A percentile compares a stretch with the other conserved stretches of the same genome.
phyloP scores from a whole-genome alignment of 163 green algal species.

The Scenedesmus sp. region DNA sequence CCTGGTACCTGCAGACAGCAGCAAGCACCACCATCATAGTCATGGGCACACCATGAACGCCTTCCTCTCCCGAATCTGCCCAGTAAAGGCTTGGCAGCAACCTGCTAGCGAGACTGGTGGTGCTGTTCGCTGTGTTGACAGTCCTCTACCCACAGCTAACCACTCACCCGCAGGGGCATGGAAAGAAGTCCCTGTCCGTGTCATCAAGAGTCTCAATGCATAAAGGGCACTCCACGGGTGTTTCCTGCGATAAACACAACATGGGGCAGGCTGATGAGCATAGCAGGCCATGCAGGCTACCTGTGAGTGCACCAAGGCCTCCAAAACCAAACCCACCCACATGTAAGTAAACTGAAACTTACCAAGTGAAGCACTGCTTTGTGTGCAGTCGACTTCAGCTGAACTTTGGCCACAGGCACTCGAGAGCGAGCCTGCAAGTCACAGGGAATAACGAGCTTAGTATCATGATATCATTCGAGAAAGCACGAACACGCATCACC shows the following conservation, averaged over 20 bases:
- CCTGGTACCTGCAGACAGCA: constrained; percentile 72
- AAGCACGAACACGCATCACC: neutral
- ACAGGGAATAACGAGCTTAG: neutral
- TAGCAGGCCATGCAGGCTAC: neutral
- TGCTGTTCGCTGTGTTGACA: constrained; percentile 25
- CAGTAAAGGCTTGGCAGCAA: neutral
- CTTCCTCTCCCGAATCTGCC: too few relatives aligned
- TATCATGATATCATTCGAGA: neutral
- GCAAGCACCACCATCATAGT: neutral
- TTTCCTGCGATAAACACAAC: neutral
- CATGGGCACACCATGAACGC: neutral
- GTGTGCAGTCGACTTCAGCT: constrained; percentile 9
- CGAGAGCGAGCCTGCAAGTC: neutral
- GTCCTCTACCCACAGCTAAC: neutral
- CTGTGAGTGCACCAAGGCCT: neutral
- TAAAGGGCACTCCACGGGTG: constrained; percentile 61
- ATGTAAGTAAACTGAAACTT: neutral
- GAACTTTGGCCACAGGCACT: constrained; percentile 10
- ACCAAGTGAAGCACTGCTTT: neutral
- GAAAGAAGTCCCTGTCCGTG: constrained; percentile 75
- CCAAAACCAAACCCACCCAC: neutral
- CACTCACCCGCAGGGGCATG: constrained; percentile 80
- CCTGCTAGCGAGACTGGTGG: constrained; percentile 8
- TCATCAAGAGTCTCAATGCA: constrained; percentile 76
- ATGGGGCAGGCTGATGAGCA: neutral